Conservation (phyloP, 139 green algal genomes). For the Asterochloris sp. region DNA sequence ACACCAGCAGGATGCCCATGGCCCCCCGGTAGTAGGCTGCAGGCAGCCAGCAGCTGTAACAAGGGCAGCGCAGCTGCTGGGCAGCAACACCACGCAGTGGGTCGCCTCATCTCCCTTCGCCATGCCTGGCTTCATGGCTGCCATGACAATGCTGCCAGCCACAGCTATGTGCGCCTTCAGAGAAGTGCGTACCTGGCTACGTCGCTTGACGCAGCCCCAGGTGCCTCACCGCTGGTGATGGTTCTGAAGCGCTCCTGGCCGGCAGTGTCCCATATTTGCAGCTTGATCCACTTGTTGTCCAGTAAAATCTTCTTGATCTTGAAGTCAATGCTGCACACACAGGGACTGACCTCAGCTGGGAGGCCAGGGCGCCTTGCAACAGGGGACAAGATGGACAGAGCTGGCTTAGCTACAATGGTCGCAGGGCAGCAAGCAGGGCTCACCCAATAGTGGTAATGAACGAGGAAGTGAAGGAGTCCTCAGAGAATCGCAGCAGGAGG, state of each 20-base stretch:
- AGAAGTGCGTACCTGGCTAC: not conserved
- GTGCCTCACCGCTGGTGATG: constrained; percentile 82
- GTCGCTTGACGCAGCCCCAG: not conserved
- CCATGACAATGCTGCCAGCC: too few species aligned
- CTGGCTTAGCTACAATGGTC: not conserved
- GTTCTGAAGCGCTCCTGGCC: constrained; percentile 97
- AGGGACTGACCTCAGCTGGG: not conserved
- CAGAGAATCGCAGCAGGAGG: constrained; percentile 91
- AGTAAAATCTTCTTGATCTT: constrained; percentile 97
- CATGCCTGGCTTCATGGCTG: too few species aligned
- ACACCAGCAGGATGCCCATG: constrained; percentile 96
- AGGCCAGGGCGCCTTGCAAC: not conserved
- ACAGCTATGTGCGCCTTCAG: too few species aligned
- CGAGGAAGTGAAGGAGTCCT: constrained; percentile 93
- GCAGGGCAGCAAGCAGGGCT: not conserved
- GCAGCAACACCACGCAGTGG: not conserved
- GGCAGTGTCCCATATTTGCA: constrained; percentile 99
- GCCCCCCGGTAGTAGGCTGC: constrained; percentile 96
- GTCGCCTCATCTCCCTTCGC: too few species aligned
- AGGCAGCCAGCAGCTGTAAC: not conserved
- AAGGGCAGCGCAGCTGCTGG: not conserved
- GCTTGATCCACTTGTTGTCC: constrained; percentile 91
- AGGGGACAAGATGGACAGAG: not conserved
- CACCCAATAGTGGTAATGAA: constrained; percentile 99
- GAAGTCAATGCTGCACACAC: constrained; percentile 89